phyloP scores from a whole-genome alignment of 352 stramenopile genomes.

The Phytophthora syringae region DNA sequence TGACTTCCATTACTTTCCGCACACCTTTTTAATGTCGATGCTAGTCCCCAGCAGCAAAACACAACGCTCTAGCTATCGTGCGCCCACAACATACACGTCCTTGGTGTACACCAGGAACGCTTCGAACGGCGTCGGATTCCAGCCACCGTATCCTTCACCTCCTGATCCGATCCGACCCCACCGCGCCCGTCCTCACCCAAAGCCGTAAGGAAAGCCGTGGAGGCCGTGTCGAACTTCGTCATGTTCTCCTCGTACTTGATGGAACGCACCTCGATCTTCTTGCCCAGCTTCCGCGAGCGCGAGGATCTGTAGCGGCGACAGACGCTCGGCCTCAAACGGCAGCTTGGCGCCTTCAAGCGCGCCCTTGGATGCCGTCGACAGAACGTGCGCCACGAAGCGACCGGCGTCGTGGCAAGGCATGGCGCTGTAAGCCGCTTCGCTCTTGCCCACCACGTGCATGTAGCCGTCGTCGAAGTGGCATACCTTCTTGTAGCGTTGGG shows the following conservation, averaged over 20 bases:
- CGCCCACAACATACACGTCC: too few species aligned
- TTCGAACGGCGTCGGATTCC: too few species aligned
- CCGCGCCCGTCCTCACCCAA: conserved; percentile 18
- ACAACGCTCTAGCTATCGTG: too few species aligned
- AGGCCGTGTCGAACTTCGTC: conserved; percentile 30
- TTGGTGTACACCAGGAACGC: too few species aligned
- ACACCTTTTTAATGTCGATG: too few species aligned
- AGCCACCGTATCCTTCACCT: too few species aligned
- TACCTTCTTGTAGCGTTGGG: conserved; percentile 27
- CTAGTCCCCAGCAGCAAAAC: too few species aligned
- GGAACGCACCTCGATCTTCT: too few species aligned
- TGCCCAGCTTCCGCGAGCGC: conserved; percentile 22
- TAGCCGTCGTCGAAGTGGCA: conserved; percentile 26
- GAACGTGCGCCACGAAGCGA: too few species aligned
- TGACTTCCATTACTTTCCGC: too few species aligned
- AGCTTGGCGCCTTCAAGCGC: conserved; percentile 22
- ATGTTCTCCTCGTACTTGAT: too few species aligned
- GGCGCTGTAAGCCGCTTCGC: conserved; percentile 18
- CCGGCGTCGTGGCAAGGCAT: conserved; percentile 9
- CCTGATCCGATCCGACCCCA: conserved; percentile 9
- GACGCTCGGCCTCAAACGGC: conserved; percentile 23
- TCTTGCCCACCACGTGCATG: conserved; percentile 24
- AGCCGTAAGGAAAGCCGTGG: conserved; percentile 21
- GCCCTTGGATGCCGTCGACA: too few species aligned
- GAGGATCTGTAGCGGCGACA: conserved; percentile 24